Percentiles rank a stretch among this genome's conserved stretches.
These are phyloP conservation scores for Diaporthe ampelina DNA, from an alignment of 2,329 filamentous ascomycete genomes.

Conservation along the genomic window DNA sequence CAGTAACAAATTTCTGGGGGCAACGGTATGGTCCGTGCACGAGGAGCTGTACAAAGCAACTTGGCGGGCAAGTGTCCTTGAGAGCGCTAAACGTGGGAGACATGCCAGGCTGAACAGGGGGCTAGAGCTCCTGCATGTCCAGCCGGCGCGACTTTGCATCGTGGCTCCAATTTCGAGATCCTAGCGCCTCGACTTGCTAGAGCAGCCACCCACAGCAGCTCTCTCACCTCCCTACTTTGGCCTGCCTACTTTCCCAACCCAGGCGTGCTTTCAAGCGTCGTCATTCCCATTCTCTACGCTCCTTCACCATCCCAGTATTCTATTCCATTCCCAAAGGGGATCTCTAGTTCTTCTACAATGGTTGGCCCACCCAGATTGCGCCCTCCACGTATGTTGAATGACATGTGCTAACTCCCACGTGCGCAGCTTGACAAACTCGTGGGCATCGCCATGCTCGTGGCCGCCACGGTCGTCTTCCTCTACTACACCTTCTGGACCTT, in stretches of 20 bases:
- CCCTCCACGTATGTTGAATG: neutral
- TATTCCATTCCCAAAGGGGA: neutral
- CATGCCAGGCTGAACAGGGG: slow-evolving; percentile 28
- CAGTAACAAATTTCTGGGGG: slow-evolving; percentile 32
- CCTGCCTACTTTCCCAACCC: slow-evolving; percentile 1
- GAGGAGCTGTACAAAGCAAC: neutral
- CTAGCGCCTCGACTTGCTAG: slow-evolving; percentile 24
- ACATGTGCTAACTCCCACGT: slow-evolving; percentile 23
- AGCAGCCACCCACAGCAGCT: slow-evolving; percentile 1
- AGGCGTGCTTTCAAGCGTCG: slow-evolving; percentile 29
- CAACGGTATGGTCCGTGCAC: slow-evolving; percentile 9
- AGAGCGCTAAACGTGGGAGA: neutral
- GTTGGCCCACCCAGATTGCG: slow-evolving; percentile 41
- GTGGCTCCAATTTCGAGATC: slow-evolving; percentile 39
- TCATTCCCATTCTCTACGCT: slow-evolving; percentile 36
- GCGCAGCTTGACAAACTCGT: slow-evolving; percentile 88
- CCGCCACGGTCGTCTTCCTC: slow-evolving; percentile 73
- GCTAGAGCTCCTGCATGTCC: slow-evolving; percentile 28
- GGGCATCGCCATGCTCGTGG: slow-evolving; percentile 77
- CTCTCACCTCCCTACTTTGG: slow-evolving; percentile 6
- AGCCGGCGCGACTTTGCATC: slow-evolving; percentile 35
- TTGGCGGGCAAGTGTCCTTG: neutral
- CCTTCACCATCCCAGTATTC: slow-evolving; percentile 34
- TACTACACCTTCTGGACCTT: slow-evolving; percentile 99
- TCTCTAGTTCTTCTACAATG: slow-evolving; percentile 47